These are phyloP conservation scores for Pseudocercospora musae DNA, from an alignment of 2,329 filamentous ascomycete species.

Conservation along the genomic window DNA sequence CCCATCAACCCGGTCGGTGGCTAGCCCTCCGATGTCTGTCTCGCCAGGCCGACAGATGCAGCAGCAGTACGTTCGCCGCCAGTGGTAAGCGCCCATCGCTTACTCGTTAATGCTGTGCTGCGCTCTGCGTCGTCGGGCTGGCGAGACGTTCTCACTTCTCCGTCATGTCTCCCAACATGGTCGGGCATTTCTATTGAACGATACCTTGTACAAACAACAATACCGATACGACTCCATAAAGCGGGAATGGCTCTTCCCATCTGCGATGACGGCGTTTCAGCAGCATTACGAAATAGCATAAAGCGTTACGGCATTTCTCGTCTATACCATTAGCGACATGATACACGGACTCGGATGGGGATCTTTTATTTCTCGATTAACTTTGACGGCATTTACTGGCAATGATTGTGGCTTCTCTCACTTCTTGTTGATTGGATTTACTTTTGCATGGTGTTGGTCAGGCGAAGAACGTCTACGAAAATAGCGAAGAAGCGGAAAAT, in stretches of 20 bases:
- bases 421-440: conserved; percentile 4
- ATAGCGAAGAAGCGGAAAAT: background rate
- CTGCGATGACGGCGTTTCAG: conserved; percentile 25
- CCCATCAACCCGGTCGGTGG: conserved; percentile 85
- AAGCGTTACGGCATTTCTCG: conserved; percentile 21
- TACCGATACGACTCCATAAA: conserved; percentile 20
- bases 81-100: conserved; percentile 41
- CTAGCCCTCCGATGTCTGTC: conserved; percentile 76
- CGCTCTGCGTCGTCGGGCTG: conserved; percentile 28
- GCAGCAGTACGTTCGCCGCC: conserved; percentile 46
- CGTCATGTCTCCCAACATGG: conserved; percentile 6
- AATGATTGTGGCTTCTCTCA: conserved; percentile 5
- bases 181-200: conserved; percentile 14
- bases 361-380: background rate
- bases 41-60: conserved; percentile 62
- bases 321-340: conserved; percentile 10
- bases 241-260: conserved; percentile 14
- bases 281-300: conserved; percentile 27
- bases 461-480: background rate
- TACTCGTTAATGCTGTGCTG: conserved; percentile 18
- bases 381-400: conserved; percentile 1
- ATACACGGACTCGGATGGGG: conserved; percentile 12
- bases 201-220: conserved; percentile 27
- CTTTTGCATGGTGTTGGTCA: conserved; percentile 1
- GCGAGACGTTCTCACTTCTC: conserved; percentile 21